A percentile compares a stretch with the other conserved stretches of the same genome.
Conservation (phyloP, 2,329 filamentous ascomycete species). For the Aurifilum marmelostoma region DNA sequence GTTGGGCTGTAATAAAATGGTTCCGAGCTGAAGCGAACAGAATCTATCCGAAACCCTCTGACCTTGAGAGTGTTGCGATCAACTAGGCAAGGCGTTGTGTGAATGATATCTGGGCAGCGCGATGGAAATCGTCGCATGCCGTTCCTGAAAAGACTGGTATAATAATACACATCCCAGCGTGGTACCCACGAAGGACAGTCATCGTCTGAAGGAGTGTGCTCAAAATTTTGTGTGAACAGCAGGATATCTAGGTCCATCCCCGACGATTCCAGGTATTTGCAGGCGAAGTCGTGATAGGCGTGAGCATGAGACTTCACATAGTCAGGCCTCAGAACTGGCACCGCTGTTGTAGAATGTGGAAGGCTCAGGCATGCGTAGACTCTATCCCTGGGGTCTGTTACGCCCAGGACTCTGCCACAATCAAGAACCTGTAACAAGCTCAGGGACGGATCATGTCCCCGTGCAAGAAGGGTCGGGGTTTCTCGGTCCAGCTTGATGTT, state of each 20-base stretch:
- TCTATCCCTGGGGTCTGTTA: conserved; percentile 6
- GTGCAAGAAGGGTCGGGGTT: background rate
- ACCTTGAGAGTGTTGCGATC: background rate
- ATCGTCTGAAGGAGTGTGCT: background rate
- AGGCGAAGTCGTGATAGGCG: conserved; percentile 6
- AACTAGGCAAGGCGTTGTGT: background rate
- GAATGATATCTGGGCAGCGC: background rate
- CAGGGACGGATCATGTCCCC: background rate
- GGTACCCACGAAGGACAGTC: conserved; percentile 6
- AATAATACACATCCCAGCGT: conserved; percentile 7
- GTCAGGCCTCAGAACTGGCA: background rate
- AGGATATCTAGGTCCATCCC: conserved; percentile 1
- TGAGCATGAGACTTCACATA: conserved; percentile 4
- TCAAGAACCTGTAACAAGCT: background rate
- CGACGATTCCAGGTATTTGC: background rate
- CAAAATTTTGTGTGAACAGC: background rate
- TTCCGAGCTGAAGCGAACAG: background rate
- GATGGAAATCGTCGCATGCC: background rate
- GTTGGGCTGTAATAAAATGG: background rate
- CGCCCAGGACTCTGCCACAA: background rate
- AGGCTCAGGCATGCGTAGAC: conserved; percentile 7
- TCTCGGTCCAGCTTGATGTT: background rate
- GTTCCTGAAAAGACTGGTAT: background rate
- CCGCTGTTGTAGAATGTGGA: background rate
- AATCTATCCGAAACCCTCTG: background rate